Conservation (phyloP, 1,139 yeast genomes). For the Suhomyces bribrorum region DNA sequence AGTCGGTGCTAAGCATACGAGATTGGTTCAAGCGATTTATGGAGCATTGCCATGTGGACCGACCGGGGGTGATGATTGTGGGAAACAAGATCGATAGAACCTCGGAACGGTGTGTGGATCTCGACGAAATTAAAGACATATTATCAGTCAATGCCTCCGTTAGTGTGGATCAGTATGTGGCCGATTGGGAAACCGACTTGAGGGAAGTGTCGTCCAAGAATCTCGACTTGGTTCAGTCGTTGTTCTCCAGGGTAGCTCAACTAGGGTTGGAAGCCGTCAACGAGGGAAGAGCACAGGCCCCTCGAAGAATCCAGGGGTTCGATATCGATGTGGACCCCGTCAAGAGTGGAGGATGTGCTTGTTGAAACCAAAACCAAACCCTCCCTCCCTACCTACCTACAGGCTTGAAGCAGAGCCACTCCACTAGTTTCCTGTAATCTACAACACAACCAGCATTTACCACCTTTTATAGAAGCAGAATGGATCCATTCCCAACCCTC, state of each 20-base stretch:
- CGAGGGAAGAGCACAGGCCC: slow-evolving; percentile 15
- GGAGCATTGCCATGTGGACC: slow-evolving; percentile 50
- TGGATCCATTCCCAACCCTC: background rate
- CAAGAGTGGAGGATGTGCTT: slow-evolving; percentile 23
- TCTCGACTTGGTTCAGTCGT: slow-evolving; percentile 35
- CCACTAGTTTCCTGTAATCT: too few species aligned
- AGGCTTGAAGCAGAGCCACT: too few species aligned
- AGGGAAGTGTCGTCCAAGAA: slow-evolving; percentile 47
- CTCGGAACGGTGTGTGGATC: slow-evolving; percentile 41
- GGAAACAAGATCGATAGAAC: slow-evolving; percentile 55
- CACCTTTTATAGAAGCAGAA: background rate
- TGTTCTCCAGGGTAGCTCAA: slow-evolving; percentile 48
- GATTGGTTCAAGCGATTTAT: slow-evolving; percentile 56
- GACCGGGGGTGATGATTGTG: slow-evolving; percentile 53
- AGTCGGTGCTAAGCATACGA: slow-evolving; percentile 50
- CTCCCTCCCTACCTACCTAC: too few species aligned
- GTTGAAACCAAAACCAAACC: slow-evolving; percentile 15
- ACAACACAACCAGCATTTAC: too few species aligned
- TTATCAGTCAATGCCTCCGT: slow-evolving; percentile 30
- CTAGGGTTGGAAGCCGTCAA: slow-evolving; percentile 33
- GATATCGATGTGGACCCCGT: slow-evolving; percentile 33
- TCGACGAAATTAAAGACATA: slow-evolving; percentile 44
- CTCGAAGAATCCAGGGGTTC: slow-evolving; percentile 33
- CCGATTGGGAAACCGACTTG: slow-evolving; percentile 45
- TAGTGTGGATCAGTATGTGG: slow-evolving; percentile 35